Base-by-base conservation (phyloP, 768 basidiomycete species). In the Fomitopsis serialis region DNA sequence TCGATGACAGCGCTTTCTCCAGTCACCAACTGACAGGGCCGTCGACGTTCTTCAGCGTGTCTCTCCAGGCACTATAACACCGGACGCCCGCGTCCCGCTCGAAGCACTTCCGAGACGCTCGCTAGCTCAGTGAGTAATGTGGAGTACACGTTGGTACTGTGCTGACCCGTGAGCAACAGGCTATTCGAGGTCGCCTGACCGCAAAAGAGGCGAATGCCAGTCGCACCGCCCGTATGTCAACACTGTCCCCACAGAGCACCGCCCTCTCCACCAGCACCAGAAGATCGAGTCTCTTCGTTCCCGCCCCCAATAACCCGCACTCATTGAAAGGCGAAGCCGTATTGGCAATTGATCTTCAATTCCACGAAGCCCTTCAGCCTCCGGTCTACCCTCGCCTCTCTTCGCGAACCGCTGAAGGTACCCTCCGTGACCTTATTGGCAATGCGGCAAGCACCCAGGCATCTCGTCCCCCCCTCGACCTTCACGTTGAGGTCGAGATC, bases 241-340 rank as follows among this genome's bases (percentile, higher is more conserved):
- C 29, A 5, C 11, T 32, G 11, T 32, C 29, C 11, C 29, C 6
- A 11, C 6, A 32, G 29, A 32, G 37, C 19, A 17, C 37, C 6
- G 19, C 19, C 6, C 19, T 40, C 37, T 40, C 37, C 37, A 17
- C 13, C 19, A 7, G 15, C 6, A 40, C 15, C 15, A 40, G 37
- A 40, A 17, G 15, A 19, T 40, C 37, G 37, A 17, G 37, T 19
- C 13, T 40, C 37, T 40, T 40, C 37, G 13, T 15, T 7, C 37
- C 46, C 17, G 21, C 24, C 21, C 17, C 32, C 46, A 11, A 34
- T 10, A 34, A 23, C 3, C 13, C 46, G 11, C 13, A 23, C 8
- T 15, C 19, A 15, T 55, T 57, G 22, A 65, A 65, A 34, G 55
- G 57, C n/a, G 54, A 55, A 3, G 55, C 64, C 1, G 32, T 57